Evolutionary conservation across 768 basidiomycete genomes (phyloP).

Genomic region (Pulveroboletus frians): DNA sequence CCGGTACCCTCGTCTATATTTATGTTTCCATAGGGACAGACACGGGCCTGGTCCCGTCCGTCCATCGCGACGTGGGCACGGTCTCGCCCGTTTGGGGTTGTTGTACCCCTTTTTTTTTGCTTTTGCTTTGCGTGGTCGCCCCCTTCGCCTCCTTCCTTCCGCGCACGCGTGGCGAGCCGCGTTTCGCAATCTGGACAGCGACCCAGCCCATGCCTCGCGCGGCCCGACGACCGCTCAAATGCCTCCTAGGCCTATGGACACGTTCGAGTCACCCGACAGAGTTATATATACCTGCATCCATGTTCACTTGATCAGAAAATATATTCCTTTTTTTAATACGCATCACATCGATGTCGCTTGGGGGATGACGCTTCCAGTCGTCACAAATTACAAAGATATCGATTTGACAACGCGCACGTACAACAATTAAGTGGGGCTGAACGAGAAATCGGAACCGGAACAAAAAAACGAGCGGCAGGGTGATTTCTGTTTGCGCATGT

Average conservation of each 20-base stretch:
- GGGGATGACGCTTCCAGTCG: background rate
- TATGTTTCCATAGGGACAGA: no score
- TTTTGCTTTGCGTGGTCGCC: no score
- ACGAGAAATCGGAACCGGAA: background rate
- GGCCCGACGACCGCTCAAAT: background rate
- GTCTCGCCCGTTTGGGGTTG: no score
- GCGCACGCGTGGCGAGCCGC: no score
- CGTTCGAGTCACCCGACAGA: background rate
- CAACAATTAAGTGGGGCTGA: background rate
- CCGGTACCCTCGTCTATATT: no score
- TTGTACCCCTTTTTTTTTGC: no score
- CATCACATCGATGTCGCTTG: background rate
- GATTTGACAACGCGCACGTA: background rate
- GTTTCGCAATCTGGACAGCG: no score
- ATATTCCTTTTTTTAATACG: constrained; percentile 4
- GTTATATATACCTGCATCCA: no score
- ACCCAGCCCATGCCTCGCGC: no score
- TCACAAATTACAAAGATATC: background rate
- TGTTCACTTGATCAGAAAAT: background rate
- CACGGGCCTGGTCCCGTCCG: no score
- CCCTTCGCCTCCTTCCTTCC: no score
- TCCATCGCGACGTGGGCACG: no score
- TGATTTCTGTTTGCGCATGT: constrained; percentile 13
- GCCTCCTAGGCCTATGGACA: background rate
- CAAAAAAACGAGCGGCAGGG: constrained; percentile 7